Evolutionary conservation across 2,329 filamentous ascomycete species (phyloP), one percentile per base, ranked within the genome.

Genomic region (Thermothelomyces thermophilus): DNA sequence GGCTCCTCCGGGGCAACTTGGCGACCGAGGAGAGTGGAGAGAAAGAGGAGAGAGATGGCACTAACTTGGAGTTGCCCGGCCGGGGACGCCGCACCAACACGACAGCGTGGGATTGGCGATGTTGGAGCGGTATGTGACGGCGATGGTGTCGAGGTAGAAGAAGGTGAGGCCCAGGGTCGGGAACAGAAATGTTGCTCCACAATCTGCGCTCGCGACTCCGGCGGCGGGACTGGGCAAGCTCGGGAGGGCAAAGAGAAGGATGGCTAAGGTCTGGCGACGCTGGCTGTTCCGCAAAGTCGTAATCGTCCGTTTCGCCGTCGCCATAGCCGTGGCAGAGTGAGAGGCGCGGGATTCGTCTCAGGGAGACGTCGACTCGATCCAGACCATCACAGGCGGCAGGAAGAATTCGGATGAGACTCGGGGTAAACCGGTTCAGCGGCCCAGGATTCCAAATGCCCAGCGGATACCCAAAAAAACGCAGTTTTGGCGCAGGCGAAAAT

Each of bases 41-140:
- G 30, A 19, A 45, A n/a, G 40, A 26, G 16, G 30, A 19, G 41
- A n/a, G 40, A 26, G 16, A 42, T n/a, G 41, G 46, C 34, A 62
- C 60, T 59, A 40, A 63, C 61, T 57, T 40, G 55, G 45, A 14
- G 48, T 54, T 46, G 54, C 51, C 30, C 47, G 41, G 20, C 48
- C 50, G 8, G 51, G 34, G 20, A 46, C 42, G 37, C 56, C 56
- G 51, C 61, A 63, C 53, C 52, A 58, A 26, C 54, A 57, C 28
- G 53, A 53, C 22, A 62, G 52, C 7, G 49, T 50, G 9, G 58
- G 58, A 28, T 56, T 52, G 13, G 54, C 31, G 40, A 58, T 54
- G 36, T 33, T 47, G 13, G 60, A 60, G 20, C 30, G 47, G 48
- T 60, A 63, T 2, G 57, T 57, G 47, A 62, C 52, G 52, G 54